Percentiles rank a stretch among this genome's conserved stretches.
phyloP scores from a whole-genome alignment of 2,329 filamentous ascomycete species.

The Chrysoporthe deuterocubensis region DNA sequence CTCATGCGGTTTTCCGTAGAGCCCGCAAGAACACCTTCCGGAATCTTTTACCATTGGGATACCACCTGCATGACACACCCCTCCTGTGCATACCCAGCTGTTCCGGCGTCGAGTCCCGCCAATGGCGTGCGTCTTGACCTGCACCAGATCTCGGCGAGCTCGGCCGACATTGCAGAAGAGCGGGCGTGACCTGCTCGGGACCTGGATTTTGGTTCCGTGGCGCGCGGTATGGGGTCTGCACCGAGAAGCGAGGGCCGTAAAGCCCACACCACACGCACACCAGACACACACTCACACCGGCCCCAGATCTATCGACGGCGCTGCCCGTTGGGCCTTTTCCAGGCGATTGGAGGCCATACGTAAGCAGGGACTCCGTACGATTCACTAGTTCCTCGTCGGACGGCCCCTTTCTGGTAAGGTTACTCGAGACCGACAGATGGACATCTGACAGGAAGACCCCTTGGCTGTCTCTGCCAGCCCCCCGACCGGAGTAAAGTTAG shows the following conservation, averaged over 20 bases:
- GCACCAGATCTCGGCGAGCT: constrained; percentile 9
- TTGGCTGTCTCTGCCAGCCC: background rate
- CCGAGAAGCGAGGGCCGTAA: background rate
- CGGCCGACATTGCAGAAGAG: constrained; percentile 3
- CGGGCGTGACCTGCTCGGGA: constrained; percentile 13
- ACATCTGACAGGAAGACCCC: background rate
- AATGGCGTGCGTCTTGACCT: constrained; percentile 4
- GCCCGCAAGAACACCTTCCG: constrained; percentile 10
- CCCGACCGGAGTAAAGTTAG: background rate
- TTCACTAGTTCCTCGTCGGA: background rate
- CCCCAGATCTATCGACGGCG: background rate
- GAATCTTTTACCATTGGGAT: background rate
- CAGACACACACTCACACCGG: background rate
- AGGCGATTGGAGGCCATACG: background rate
- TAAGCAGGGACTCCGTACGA: background rate
- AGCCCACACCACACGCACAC: background rate
- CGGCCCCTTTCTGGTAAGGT: constrained; percentile 2
- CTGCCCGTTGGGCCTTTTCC: no score
- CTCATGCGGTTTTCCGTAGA: background rate
- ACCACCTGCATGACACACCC: constrained; percentile 8
- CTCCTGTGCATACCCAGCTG: background rate
- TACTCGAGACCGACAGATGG: background rate
- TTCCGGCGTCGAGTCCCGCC: constrained; percentile 9
- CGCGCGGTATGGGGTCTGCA: background rate
- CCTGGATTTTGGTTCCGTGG: background rate